Evolutionary conservation across 116 monocot species (phyloP).

Genomic region (Papilionanthe hybrid): DNA sequence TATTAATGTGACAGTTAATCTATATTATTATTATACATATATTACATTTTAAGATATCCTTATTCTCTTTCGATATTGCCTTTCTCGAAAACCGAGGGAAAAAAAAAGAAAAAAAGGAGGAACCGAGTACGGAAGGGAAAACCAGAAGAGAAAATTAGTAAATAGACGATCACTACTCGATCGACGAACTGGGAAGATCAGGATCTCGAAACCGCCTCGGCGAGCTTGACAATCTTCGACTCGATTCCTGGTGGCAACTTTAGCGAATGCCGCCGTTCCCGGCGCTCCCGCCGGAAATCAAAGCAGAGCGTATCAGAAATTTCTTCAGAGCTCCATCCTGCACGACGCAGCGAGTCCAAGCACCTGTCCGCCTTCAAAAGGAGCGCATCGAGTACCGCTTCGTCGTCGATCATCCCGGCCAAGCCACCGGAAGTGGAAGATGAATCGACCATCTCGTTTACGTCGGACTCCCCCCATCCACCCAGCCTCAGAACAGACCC

Average conservation of each 20-base stretch:
- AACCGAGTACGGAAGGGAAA: not conserved
- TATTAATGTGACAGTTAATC: not conserved
- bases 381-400: slow-evolving; percentile 56
- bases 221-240: slow-evolving; percentile 50
- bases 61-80: not conserved
- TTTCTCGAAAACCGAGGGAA: not conserved
- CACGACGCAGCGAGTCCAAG: slow-evolving; percentile 58
- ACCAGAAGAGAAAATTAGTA: not conserved
- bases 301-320: slow-evolving; percentile 57
- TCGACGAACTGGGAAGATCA: slow-evolving; percentile 4
- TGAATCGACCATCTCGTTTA: slow-evolving; percentile 71
- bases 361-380: slow-evolving; percentile 65
- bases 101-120: not conserved
- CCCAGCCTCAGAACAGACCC: slow-evolving; percentile 49
- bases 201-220: slow-evolving; percentile 28
- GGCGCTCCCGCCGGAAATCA: slow-evolving; percentile 26
- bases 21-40: not conserved
- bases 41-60: not conserved
- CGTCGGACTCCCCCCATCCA: slow-evolving; percentile 69
- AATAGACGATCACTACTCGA: not conserved
- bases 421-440: slow-evolving; percentile 10
- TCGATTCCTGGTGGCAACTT: slow-evolving; percentile 52
- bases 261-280: slow-evolving; percentile 20
- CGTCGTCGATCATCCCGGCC: slow-evolving; percentile 28
- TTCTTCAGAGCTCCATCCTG: slow-evolving; percentile 81